Conservation (phyloP, 2,329 filamentous ascomycete species). For the Hypoxylon sp. region DNA sequence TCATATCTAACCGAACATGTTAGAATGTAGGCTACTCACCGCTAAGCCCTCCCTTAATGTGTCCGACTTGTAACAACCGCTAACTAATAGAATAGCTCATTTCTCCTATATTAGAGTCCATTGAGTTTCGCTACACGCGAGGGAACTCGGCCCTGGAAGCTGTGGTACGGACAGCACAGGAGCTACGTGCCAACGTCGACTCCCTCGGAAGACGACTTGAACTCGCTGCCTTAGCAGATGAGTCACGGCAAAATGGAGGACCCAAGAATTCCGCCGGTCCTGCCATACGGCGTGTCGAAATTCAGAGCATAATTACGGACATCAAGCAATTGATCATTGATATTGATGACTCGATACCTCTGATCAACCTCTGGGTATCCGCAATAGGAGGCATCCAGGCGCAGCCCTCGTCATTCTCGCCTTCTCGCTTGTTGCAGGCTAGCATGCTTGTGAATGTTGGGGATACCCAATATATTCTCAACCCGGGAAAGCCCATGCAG, state of each 20-base stretch:
- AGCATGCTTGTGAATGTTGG: conserved; percentile 91
- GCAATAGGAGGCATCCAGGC: conserved; percentile 91
- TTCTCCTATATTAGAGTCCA: conserved; percentile 53
- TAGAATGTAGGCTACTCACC: conserved; percentile 37
- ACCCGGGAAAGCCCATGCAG: conserved; percentile 76
- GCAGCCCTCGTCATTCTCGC: conserved; percentile 86
- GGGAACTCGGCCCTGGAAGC: conserved; percentile 80
- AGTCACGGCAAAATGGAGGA: conserved; percentile 63
- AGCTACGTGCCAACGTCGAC: conserved; percentile 86
- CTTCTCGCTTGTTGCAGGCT: conserved; percentile 90
- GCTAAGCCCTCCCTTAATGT: conserved; percentile 8
- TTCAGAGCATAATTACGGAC: conserved; percentile 79
- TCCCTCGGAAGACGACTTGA: conserved; percentile 82
- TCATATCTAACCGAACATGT: conserved; percentile 33
- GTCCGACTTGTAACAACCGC: conserved; percentile 1
- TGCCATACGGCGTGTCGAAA: conserved; percentile 72
- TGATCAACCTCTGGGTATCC: conserved; percentile 94
- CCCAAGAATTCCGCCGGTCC: conserved; percentile 63
- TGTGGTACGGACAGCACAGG: conserved; percentile 85
- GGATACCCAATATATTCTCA: conserved; percentile 83
- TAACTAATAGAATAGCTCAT: conserved; percentile 48
- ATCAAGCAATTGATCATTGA: conserved; percentile 81
- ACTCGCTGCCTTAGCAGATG: conserved; percentile 75
- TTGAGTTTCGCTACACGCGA: conserved; percentile 63
- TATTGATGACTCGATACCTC: conserved; percentile 91